A percentile compares a stretch with the other conserved stretches of the same genome.
Evolutionary conservation across 2,329 filamentous ascomycete species (phyloP).

Genomic region (Sphaerulina vaccinii): DNA sequence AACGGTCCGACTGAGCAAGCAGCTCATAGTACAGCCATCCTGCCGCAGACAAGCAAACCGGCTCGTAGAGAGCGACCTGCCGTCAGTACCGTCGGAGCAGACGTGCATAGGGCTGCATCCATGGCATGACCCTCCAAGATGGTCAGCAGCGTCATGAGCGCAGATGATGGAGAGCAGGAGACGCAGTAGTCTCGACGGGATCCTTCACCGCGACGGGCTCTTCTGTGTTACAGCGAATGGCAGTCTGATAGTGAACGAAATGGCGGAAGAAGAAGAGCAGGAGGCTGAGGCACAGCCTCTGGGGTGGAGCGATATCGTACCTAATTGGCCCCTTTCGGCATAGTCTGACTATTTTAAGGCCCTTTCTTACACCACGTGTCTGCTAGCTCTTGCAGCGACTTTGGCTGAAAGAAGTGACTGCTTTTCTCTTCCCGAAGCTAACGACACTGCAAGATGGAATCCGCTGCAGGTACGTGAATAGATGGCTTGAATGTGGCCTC

Average conservation of each 20-base stretch:
- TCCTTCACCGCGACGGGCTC: slow-evolving; percentile 25
- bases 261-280: slow-evolving; percentile 3
- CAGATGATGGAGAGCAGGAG: slow-evolving; percentile 4
- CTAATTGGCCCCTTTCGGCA: too few species aligned
- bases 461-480: slow-evolving; percentile 25
- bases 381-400: too few species aligned
- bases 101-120: slow-evolving; percentile 19
- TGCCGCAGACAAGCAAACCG: slow-evolving; percentile 5
- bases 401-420: slow-evolving; percentile 15
- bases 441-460: slow-evolving; percentile 11
- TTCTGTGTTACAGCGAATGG: too few species aligned
- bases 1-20: too few species aligned
- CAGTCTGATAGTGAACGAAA: not conserved
- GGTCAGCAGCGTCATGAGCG: slow-evolving; percentile 9
- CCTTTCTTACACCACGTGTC: too few species aligned
- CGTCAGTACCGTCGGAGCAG: slow-evolving; percentile 1
- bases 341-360: too few species aligned
- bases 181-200: slow-evolving; percentile 12
- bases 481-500: slow-evolving; percentile 2
- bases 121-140: not conserved
- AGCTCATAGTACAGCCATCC: too few species aligned
- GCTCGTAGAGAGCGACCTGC: not conserved
- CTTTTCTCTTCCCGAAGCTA: slow-evolving; percentile 9
- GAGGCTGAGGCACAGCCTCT: too few species aligned
- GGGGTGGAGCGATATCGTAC: too few species aligned